Conservation (phyloP, 169 alveolate species). For the Plasmodium gallinaceum region DNA sequence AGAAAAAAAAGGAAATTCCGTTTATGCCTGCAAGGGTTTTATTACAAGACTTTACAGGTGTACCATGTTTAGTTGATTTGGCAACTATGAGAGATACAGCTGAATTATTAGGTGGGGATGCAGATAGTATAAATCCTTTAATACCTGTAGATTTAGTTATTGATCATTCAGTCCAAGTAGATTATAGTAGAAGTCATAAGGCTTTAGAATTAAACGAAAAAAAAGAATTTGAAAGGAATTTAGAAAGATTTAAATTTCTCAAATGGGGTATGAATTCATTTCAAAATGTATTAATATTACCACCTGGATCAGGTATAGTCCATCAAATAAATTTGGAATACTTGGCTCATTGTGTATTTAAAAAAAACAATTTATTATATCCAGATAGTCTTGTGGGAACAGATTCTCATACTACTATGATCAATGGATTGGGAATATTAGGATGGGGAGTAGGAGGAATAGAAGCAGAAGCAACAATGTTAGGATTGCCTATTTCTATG, state of each 20-base stretch:
- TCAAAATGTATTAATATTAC: slow-evolving; percentile 94
- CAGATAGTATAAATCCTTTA: slow-evolving; percentile 93
- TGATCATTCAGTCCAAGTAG: slow-evolving; percentile 97
- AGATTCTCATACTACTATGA: slow-evolving; percentile 98
- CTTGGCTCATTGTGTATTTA: slow-evolving; percentile 88
- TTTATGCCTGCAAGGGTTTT: slow-evolving; percentile 97
- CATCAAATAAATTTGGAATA: slow-evolving; percentile 94
- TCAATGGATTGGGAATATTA: slow-evolving; percentile 95
- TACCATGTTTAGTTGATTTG: slow-evolving; percentile 96
- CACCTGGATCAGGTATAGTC: slow-evolving; percentile 98
- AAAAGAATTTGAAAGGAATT: slow-evolving; percentile 93
- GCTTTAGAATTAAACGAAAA: slow-evolving; percentile 93
- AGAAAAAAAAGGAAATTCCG: slow-evolving; percentile 93
- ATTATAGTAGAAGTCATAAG: slow-evolving; percentile 91
- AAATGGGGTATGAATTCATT: slow-evolving; percentile 97
- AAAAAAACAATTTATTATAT: slow-evolving; percentile 85
- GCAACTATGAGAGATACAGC: slow-evolving; percentile 98
- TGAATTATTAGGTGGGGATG: slow-evolving; percentile 92
- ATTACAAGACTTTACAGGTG: slow-evolving; percentile 97
- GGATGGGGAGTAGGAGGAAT: slow-evolving; percentile 99
- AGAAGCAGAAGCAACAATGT: slow-evolving; percentile 99
- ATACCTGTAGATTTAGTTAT: slow-evolving; percentile 96
- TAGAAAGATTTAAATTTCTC: slow-evolving; percentile 95
- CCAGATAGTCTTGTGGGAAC: slow-evolving; percentile 98
- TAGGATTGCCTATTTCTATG: slow-evolving; percentile 97